phyloP scores from a whole-genome alignment of 169 alveolate genomes.

The Plasmodium billcollinsi region DNA sequence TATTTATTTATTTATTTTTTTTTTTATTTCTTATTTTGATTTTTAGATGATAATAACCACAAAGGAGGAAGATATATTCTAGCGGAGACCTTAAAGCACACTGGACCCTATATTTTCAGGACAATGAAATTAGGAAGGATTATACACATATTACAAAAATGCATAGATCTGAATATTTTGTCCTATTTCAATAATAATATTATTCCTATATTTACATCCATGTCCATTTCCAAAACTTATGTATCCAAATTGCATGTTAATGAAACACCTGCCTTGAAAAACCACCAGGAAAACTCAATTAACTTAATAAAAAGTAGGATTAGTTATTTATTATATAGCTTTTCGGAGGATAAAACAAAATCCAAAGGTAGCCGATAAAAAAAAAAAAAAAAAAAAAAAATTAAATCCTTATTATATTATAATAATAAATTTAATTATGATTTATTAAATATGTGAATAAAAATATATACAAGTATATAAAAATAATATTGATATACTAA shows the following conservation, averaged over 20 bases:
- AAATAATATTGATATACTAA: neutral
- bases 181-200: slow-evolving; percentile 79
- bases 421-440: neutral
- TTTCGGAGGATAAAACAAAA: slow-evolving; percentile 61
- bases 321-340: slow-evolving; percentile 39
- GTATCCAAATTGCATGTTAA: slow-evolving; percentile 59
- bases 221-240: slow-evolving; percentile 64
- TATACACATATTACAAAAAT: slow-evolving; percentile 80
- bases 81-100: slow-evolving; percentile 80
- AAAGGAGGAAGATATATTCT: slow-evolving; percentile 83
- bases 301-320: slow-evolving; percentile 56
- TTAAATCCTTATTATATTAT: neutral
- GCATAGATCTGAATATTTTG: slow-evolving; percentile 78
- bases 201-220: slow-evolving; percentile 81
- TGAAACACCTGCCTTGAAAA: slow-evolving; percentile 52
- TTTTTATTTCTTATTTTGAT: neutral
- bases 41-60: slow-evolving; percentile 52
- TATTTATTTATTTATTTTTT: neutral
- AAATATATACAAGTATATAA: neutral
- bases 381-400: neutral
- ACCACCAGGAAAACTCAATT: slow-evolving; percentile 43
- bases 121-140: slow-evolving; percentile 80
- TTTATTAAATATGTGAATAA: neutral
- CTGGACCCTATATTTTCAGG: slow-evolving; percentile 81
- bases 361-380: slow-evolving; percentile 20